These are phyloP conservation scores for Podospora didyma DNA, from an alignment of 495 filamentous ascomycete species.

Conservation along the genomic window DNA sequence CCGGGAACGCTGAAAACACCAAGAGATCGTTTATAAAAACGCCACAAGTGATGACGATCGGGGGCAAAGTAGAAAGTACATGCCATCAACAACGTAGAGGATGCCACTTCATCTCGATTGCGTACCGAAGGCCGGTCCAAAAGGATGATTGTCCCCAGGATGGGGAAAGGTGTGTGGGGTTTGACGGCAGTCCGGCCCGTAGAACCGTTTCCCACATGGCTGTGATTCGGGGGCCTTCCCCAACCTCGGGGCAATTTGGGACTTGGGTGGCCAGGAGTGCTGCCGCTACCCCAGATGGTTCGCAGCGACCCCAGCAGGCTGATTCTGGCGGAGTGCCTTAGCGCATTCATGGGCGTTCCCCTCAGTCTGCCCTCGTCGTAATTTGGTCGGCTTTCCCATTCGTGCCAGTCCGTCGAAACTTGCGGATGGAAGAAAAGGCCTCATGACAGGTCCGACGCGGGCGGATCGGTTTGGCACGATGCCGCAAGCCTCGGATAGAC, in stretches of 20 bases:
- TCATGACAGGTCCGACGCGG: slow-evolving; percentile 2
- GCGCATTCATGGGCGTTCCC: no score
- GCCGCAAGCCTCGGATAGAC: slow-evolving; percentile 2
- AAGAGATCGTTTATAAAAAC: no score
- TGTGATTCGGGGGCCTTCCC: background rate
- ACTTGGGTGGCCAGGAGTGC: background rate
- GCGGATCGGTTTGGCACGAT: background rate
- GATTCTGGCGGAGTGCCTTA: slow-evolving; percentile 1
- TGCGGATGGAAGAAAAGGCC: background rate
- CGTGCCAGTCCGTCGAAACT: background rate
- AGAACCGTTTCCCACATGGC: background rate
- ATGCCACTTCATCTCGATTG: no score
- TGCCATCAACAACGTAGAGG: no score
- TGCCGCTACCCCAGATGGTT: background rate
- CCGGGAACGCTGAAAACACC: no score
- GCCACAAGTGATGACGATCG: no score
- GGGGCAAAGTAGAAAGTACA: no score
- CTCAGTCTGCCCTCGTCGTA: background rate
- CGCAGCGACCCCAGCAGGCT: background rate
- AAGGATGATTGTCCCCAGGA: background rate
- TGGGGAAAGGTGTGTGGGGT: background rate
- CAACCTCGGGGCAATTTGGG: background rate
- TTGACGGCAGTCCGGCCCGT: background rate
- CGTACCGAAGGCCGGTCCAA: no score
- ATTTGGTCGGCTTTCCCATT: background rate